phyloP scores from a whole-genome alignment of 2,329 filamentous ascomycete species.

The Fusarium burgessii region DNA sequence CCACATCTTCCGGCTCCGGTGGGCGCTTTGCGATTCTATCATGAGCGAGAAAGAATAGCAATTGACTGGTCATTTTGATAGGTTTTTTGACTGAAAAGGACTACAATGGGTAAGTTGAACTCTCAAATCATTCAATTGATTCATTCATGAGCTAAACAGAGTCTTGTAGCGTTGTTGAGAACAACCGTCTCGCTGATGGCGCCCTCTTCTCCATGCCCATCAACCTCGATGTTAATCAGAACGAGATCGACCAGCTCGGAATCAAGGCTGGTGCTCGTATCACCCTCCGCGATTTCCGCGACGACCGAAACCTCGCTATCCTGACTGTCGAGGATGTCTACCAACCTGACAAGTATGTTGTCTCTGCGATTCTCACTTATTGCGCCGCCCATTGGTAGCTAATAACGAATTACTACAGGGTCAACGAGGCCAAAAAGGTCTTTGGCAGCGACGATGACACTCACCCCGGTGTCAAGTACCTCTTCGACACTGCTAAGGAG shows the following conservation, averaged over 20 bases:
- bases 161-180: slow-evolving; percentile 80
- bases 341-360: slow-evolving; percentile 89
- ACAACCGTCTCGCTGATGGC: slow-evolving; percentile 87
- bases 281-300: slow-evolving; percentile 93
- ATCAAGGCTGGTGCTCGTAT: slow-evolving; percentile 85
- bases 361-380: neutral
- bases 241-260: slow-evolving; percentile 78
- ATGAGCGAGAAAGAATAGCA: slow-evolving; percentile 12
- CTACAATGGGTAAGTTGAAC: slow-evolving; percentile 81
- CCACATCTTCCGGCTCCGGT: slow-evolving; percentile 37
- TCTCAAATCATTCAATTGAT: neutral
- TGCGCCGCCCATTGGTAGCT: slow-evolving; percentile 18
- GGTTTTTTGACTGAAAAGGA: slow-evolving; percentile 98
- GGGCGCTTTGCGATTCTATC: slow-evolving; percentile 15
- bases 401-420: slow-evolving; percentile 61
- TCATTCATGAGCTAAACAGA: slow-evolving; percentile 45
- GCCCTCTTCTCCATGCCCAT: slow-evolving; percentile 97
- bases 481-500: slow-evolving; percentile 83
- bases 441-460: slow-evolving; percentile 92
- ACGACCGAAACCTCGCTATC: slow-evolving; percentile 96
- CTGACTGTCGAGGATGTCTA: slow-evolving; percentile 96
- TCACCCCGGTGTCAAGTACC: slow-evolving; percentile 92
- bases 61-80: slow-evolving; percentile 54
- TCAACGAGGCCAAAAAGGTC: slow-evolving; percentile 90
- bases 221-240: slow-evolving; percentile 84